Base-by-base conservation (phyloP, 2,329 filamentous ascomycete genomes). In the Fonsecaea multimorphosa region DNA sequence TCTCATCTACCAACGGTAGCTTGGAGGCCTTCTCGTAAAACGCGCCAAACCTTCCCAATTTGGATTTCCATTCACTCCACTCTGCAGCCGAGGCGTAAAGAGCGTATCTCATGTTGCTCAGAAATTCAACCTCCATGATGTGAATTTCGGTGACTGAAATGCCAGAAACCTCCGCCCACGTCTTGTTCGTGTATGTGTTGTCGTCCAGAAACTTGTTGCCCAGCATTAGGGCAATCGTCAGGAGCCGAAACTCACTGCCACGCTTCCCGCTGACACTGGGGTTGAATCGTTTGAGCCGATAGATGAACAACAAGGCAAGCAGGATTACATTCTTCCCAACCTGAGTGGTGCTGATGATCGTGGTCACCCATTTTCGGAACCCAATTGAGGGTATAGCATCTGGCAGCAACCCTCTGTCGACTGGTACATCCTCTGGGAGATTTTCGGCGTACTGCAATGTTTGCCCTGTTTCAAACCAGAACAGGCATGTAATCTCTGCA, bases 101-200 rank as follows among this genome's bases (percentile, higher is more conserved):
- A 73, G 92, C 93, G 79, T 98, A 99, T 74, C 94, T 88, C 89
- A 99, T 96, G 78, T 98, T 98, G 82, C 94, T 97, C 69, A 99
- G 83, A 73, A 99, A 99, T 77, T 99, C 95, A n/a, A 99, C 95
- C 77, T 99, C 95, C 95, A 99, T 99, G 52, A 97, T 91, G 76
- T 99, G 95, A 58, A 99, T 97, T 78, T 99, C 95, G 67, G 90
- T 88, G 12, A 98, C 94, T 1, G 91, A 89, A 67, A 99, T 97
- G 52, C 91, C 91, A 0, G 95, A 98, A 11, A 99, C 95, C 74
- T 99, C 95, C 1, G 94, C 95, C 95, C 95, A 99, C 0, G 95
- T 99, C 83, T 98, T 97, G 82, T 99, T 99, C 40, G 95, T 98
- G 79, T 99, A 99, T 0, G 95, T 98, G 77, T 98, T 99, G 78